Conservation (phyloP, 768 basidiomycete species). For the Sporobolomyces pararoseus region DNA sequence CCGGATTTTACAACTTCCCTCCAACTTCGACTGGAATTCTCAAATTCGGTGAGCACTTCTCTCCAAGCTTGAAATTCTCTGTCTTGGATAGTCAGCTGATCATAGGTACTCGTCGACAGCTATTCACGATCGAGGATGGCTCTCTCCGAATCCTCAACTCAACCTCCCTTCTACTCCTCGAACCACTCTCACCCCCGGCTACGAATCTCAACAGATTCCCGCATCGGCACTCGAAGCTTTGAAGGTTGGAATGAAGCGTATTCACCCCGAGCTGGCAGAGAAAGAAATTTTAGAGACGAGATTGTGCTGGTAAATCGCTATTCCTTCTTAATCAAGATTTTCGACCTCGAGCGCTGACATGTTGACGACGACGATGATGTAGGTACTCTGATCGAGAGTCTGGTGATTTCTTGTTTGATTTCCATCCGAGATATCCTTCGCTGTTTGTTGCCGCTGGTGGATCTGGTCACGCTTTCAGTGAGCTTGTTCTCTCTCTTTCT, state of each 20-base stretch:
- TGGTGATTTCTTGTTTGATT: constrained; percentile 84
- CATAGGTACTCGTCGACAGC: constrained; percentile 47
- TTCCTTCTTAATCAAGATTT: not conserved
- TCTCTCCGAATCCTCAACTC: constrained; percentile 53
- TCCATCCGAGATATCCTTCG: constrained; percentile 58
- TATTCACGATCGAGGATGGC: constrained; percentile 69
- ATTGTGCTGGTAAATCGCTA: constrained; percentile 71
- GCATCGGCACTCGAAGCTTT: constrained; percentile 56
- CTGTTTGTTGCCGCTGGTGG: constrained; percentile 81
- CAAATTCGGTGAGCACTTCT: constrained; percentile 55
- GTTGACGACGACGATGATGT: not conserved
- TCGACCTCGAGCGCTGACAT: not conserved
- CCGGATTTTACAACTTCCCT: constrained; percentile 33
- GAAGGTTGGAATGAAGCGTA: constrained; percentile 55
- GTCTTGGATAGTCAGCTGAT: not conserved
- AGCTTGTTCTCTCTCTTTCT: not conserved
- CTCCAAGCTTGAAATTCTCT: not conserved
- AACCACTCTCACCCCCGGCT: constrained; percentile 45
- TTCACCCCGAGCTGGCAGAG: constrained; percentile 74
- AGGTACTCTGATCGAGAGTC: constrained; percentile 89
- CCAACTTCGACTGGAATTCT: constrained; percentile 52
- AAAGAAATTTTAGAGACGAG: constrained; percentile 69
- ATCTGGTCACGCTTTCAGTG: constrained; percentile 82
- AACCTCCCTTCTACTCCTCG: constrained; percentile 27
- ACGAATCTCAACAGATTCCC: constrained; percentile 55